phyloP scores from a whole-genome alignment of 2,329 filamentous ascomycete genomes.

The Elsinoe fawcettii region DNA sequence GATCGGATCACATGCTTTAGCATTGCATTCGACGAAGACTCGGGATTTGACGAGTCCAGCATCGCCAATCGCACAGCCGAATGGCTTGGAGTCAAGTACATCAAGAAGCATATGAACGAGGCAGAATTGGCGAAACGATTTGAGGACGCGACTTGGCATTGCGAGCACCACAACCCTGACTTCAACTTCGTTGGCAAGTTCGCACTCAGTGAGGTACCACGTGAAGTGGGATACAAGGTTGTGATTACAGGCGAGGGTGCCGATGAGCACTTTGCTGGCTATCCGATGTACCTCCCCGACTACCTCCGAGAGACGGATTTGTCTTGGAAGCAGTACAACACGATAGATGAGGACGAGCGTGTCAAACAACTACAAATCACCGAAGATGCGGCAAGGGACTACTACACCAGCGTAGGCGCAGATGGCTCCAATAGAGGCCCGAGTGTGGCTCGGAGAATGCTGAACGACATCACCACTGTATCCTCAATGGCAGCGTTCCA shows the following conservation, averaged over 20 bases:
- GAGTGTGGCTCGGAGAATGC: slow-evolving; percentile 29
- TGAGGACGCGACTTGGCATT: slow-evolving; percentile 40
- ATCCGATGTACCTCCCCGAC: slow-evolving; percentile 41
- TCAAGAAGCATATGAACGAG: slow-evolving; percentile 39
- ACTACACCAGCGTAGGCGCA: slow-evolving; percentile 26
- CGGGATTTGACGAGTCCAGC: slow-evolving; percentile 45
- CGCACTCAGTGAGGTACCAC: slow-evolving; percentile 41
- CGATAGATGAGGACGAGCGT: slow-evolving; percentile 23
- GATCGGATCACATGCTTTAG: slow-evolving; percentile 42
- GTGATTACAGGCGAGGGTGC: slow-evolving; percentile 41
- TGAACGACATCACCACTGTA: slow-evolving; percentile 35
- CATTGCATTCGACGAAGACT: slow-evolving; percentile 45
- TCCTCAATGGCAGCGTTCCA: slow-evolving; percentile 31
- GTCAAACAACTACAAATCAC: slow-evolving; percentile 20
- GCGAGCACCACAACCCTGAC: slow-evolving; percentile 41
- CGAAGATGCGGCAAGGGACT: slow-evolving; percentile 23
- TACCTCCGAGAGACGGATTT: slow-evolving; percentile 44
- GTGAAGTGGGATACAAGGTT: slow-evolving; percentile 44
- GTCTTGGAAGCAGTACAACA: slow-evolving; percentile 21
- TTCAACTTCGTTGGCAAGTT: slow-evolving; percentile 48
- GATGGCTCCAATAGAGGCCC: slow-evolving; percentile 24
- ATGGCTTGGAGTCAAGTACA: slow-evolving; percentile 40
- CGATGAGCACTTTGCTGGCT: slow-evolving; percentile 50
- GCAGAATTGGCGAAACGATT: slow-evolving; percentile 36
- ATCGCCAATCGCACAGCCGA: slow-evolving; percentile 43